phyloP scores from a whole-genome alignment of 108 stramenopile genomes.

The Discostella pseudostelligera region DNA sequence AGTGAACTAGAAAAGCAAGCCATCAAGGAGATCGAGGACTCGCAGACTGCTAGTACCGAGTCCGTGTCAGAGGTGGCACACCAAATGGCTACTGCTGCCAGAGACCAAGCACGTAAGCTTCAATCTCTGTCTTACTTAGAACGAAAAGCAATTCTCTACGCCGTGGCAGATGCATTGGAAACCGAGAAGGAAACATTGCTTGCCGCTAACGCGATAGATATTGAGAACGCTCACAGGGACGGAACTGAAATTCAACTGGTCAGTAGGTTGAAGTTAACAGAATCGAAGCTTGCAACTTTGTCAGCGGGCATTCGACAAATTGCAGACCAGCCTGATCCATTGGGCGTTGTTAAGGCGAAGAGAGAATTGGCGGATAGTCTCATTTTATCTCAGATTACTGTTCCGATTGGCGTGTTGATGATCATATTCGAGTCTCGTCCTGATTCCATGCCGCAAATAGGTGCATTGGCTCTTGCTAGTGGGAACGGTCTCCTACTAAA shows the following conservation, averaged over 20 bases:
- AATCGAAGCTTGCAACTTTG: constrained; percentile 86
- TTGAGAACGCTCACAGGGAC: constrained; percentile 77
- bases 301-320: constrained; percentile 84
- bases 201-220: constrained; percentile 84
- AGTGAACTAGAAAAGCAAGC: constrained; percentile 76
- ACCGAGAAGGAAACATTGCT: constrained; percentile 66
- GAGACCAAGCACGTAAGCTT: constrained; percentile 80
- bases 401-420: constrained; percentile 97
- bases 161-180: constrained; percentile 77
- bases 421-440: constrained; percentile 98
- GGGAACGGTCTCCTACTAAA: constrained; percentile 97
- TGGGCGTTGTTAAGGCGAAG: constrained; percentile 77
- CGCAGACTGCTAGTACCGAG: constrained; percentile 27
- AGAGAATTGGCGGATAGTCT: constrained; percentile 91
- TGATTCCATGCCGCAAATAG: constrained; percentile 98
- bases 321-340: constrained; percentile 70
- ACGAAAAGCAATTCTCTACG: constrained; percentile 75
- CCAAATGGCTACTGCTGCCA: constrained; percentile 60
- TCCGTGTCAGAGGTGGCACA: constrained; percentile 69
- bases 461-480: constrained; percentile 92
- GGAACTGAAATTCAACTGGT: constrained; percentile 67
- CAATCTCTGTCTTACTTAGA: constrained; percentile 68
- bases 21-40: constrained; percentile 53
- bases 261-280: constrained; percentile 86
- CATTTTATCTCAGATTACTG: constrained; percentile 85